phyloP scores from a whole-genome alignment of 169 alveolate species.

The Sarcocystis neurona region DNA sequence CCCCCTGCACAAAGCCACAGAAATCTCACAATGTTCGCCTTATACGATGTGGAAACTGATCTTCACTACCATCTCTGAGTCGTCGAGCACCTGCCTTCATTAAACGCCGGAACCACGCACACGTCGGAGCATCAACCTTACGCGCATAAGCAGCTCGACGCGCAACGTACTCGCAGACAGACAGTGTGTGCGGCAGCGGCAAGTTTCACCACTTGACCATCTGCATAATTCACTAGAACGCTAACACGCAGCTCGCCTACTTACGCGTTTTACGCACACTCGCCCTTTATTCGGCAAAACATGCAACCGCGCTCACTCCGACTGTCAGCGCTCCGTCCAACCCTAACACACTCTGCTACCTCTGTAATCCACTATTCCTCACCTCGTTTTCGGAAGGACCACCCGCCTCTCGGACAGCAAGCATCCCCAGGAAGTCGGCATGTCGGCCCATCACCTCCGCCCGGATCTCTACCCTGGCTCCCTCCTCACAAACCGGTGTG shows the following conservation, averaged over 20 bases:
- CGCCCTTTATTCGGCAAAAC: too few species aligned
- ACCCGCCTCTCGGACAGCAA: conserved; percentile 72
- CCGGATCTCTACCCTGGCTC: conserved; percentile 74
- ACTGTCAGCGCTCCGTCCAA: too few species aligned
- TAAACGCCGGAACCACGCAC: not conserved
- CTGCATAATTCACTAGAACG: too few species aligned
- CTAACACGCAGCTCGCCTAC: too few species aligned
- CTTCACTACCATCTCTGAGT: not conserved
- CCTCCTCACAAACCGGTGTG: conserved; percentile 80
- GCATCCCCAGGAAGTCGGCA: conserved; percentile 81
- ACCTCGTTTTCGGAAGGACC: not conserved
- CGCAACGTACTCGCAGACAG: too few species aligned
- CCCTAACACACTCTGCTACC: not conserved
- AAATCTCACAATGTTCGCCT: not conserved
- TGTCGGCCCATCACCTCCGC: conserved; percentile 85
- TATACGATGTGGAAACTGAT: not conserved
- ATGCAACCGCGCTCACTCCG: too few species aligned
- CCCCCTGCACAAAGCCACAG: not conserved
- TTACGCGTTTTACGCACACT: too few species aligned
- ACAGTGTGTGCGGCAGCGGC: too few species aligned
- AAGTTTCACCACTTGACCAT: too few species aligned
- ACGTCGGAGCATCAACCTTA: too few species aligned
- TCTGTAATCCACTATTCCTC: not conserved
- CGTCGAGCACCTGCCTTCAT: not conserved
- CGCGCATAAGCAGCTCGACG: too few species aligned